phyloP scores from a whole-genome alignment of 1,284 basidiomycete species.

The Grifola frondosa region DNA sequence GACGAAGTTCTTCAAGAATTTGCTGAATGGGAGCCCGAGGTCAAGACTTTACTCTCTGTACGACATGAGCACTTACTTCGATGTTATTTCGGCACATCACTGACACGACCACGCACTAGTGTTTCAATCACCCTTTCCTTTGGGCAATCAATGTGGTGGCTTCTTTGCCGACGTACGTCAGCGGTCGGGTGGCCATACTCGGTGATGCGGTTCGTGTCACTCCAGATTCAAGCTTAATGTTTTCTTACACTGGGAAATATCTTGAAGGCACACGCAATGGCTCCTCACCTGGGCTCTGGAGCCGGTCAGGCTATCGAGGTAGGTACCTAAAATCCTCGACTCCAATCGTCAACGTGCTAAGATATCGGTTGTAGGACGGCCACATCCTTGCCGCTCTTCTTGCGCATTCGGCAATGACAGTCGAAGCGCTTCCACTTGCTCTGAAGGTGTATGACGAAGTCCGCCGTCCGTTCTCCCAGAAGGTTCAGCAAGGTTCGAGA shows the following conservation, averaged over 20 bases:
- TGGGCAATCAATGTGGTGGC: constrained; percentile 35
- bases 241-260: neutral
- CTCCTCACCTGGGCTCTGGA: constrained; percentile 39
- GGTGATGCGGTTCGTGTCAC: constrained; percentile 36
- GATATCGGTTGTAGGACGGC: constrained; percentile 28
- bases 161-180: constrained; percentile 26
- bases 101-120: no score
- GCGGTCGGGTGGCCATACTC: constrained; percentile 31
- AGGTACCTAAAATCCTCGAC: neutral
- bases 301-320: constrained; percentile 43
- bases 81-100: neutral
- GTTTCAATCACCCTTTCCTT: constrained; percentile 28
- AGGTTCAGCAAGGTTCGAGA: constrained; percentile 12
- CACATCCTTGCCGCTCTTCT: constrained; percentile 36
- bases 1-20: constrained; percentile 39
- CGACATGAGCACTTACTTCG: constrained; percentile 33
- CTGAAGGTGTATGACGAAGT: constrained; percentile 37
- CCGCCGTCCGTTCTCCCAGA: constrained; percentile 33
- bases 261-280: constrained; percentile 42
- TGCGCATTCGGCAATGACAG: constrained; percentile 27
- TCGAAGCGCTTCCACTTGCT: constrained; percentile 25
- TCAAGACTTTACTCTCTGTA: constrained; percentile 43
- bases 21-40: constrained; percentile 48
- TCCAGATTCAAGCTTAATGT: neutral
- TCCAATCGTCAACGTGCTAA: neutral